Base-by-base conservation (phyloP, 345 rosid genomes). In the Boechera stricta region DNA sequence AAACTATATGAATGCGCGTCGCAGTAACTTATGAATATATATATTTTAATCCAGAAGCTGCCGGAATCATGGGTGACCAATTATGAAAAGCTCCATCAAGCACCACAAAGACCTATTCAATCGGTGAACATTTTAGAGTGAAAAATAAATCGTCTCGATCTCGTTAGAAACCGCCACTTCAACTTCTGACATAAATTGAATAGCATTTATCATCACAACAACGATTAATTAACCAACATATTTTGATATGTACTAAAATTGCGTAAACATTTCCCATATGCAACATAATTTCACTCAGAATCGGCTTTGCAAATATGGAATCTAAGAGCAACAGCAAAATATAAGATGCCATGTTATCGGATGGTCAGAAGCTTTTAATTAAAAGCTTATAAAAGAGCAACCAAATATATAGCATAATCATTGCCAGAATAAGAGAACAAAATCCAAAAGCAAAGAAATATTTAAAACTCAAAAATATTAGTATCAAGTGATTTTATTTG, bases 401-500 rank as follows among this genome's bases (percentile, higher is more conserved):
- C 52, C 31, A 72, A 7, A 7, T 24, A 6, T 1, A 10, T 29
- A 15, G 36, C 72, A 74, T 21, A 65, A 49, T 1, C 45, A 58
- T 49, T 42, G 7, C 12, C 68, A 57, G 2, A 59, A 31, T 21
- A 76, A 51, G 49, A 60, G 24, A 48, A 49, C 31, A 76, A 1
- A 39, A 39, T 61, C 51, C 70, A 44, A 42, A 67, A 21, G 5
- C 26, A 67, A 47, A 57, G 7, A 31, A 52, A 10, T 16, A 59
- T 59, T 3, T 15, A 60, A 16, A 49, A 28, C 48, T n/a, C 24
- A 51, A 51, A 41, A 24, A 12, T 49, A 36, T 5, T 8, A 51
- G 47, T 35, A 39, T 2, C 52, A 59, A 32, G 44, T 21, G 6
- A 38, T 54, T 42, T 76, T 69, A 61, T 77, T 70, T 33, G 72